Conservation (phyloP, 1,139 yeast species). For the Candida tropicalis region DNA sequence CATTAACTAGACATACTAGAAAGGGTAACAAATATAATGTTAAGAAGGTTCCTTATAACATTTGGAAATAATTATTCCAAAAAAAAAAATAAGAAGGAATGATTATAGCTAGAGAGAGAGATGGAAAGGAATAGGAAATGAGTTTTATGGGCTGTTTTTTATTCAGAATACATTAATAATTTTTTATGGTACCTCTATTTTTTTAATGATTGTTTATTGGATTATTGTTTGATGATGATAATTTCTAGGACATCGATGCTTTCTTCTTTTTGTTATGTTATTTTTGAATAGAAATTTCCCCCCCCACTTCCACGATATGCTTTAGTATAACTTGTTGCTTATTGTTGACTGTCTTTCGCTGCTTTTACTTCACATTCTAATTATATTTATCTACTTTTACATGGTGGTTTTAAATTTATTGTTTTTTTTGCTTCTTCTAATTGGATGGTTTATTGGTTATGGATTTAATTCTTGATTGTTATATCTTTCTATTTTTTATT, state of each 20-base stretch:
- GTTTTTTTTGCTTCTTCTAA: no score
- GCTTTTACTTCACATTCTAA: no score
- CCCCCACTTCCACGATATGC: no score
- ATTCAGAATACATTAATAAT: not conserved
- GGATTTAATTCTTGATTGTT: no score
- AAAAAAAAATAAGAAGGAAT: not conserved
- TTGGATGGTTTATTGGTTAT: no score
- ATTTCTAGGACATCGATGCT: slow-evolving; percentile 1
- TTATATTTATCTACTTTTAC: no score
- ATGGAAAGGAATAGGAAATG: not conserved
- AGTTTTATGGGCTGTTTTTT: slow-evolving; percentile 4
- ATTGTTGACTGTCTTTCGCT: no score
- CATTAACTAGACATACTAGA: slow-evolving; percentile 21
- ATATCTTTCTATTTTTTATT: no score
- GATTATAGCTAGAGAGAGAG: not conserved
- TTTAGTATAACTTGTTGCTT: no score
- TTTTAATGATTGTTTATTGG: slow-evolving; percentile 4
- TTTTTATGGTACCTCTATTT: not conserved
- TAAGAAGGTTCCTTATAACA: slow-evolving; percentile 32
- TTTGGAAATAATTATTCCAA: slow-evolving; percentile 22
- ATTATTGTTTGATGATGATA: no score
- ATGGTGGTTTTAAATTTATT: no score
- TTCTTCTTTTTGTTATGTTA: not conserved
- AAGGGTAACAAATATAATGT: slow-evolving; percentile 34
- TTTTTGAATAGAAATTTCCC: not conserved